Base-by-base conservation (phyloP, 306 rosid genomes). In the Begonia loranthoides region DNA sequence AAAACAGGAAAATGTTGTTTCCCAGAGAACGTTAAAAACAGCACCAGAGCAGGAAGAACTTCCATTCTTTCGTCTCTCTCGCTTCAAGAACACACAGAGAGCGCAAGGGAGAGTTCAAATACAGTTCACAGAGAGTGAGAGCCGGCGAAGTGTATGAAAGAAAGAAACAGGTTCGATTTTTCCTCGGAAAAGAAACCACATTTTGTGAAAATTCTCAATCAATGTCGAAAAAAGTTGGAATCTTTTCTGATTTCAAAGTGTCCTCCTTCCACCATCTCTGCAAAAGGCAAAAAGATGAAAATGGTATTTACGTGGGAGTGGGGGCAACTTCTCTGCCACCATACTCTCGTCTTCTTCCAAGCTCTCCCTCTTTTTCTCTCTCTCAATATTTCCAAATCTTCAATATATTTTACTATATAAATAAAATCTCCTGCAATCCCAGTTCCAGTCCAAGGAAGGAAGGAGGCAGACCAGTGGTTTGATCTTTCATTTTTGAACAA, bases 1-100 rank as follows among this genome's bases (percentile, higher is more conserved):
- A 55, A 70, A 85, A 68, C 40, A 76, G 72, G 67, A 43, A 10
- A 11, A 10, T 43, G 0, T 43, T 43, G 47, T 43, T 43, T 11
- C 13, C 15, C 47, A 43, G 47, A 11, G 10, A 10, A 43, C 13
- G 15, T 13, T 10, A 43, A 11, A 4, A 43, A 4, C 47, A 43
- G n/a, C 2, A 43, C 9, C 13, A 43, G 15, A 43, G 10, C 15
- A 13, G 15, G 47, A 43, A 43, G 47, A 43, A 43, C 47, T 43
- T 43, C 15, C 47, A 43, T 60, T 22, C 15, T n/a, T 36, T 48
- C 43, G 22, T 43, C 47, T 43, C 14, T 43, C 14, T n/a, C 47
- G 4, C 2, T 43, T 43, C n/a, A 12, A 28, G 36, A 28, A 19
- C 5, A 43, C 15, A 43, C 1, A 43, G 47, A 43, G 46, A 43